Base-by-base conservation (phyloP, 192 early-diverging fungal genomes). In the Coemansia sp. region DNA sequence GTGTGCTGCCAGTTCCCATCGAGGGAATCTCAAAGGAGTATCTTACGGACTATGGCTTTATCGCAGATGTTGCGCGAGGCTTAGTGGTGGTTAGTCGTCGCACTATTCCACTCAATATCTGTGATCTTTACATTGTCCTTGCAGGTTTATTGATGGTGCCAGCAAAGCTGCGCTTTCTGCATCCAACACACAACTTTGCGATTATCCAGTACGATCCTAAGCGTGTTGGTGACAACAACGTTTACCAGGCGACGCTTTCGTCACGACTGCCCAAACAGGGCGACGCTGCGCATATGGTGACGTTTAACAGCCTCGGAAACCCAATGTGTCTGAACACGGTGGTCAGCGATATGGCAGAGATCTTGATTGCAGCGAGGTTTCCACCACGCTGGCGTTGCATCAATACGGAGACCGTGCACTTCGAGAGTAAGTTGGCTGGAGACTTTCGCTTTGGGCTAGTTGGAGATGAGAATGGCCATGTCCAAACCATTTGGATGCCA, bases 121-220 rank as follows among this genome's bases (percentile, higher is more conserved):
- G 93, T 27, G 91, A 94, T 56, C 82, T 95, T 26, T 82, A 83
- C 41, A 77, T 98, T 31, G 93, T 91, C 0, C 88, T 98, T 71
- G 93, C 89, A 47, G 90, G 94, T 65, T 88, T 88, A 28, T 86
- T 94, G n/a, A 88, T 92, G 47, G 89, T 98, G 60, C 94, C 93
- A 0, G 96, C 86, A 19, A 87, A 86, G 60, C 74, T 95, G 47
- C 64, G 89, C 6, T 93, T 92, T 62, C 53, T 92, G 44, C 96
- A 98, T 58, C 96, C 94, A 1, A 87, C 88, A 1, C 90, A 94
- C 65, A 96, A 94, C 82, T 91, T 91, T 82, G 88, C 89, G 2
- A 83, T 98, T 31, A 30, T 98, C 10, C 85, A 85, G 30, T 98
- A 93, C 65, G 89, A 98, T 53, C 83, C 92, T 23, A 63, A 56